Evolutionary conservation across 1,284 basidiomycete species (phyloP).

Genomic region (Boletus semigastroideus): DNA sequence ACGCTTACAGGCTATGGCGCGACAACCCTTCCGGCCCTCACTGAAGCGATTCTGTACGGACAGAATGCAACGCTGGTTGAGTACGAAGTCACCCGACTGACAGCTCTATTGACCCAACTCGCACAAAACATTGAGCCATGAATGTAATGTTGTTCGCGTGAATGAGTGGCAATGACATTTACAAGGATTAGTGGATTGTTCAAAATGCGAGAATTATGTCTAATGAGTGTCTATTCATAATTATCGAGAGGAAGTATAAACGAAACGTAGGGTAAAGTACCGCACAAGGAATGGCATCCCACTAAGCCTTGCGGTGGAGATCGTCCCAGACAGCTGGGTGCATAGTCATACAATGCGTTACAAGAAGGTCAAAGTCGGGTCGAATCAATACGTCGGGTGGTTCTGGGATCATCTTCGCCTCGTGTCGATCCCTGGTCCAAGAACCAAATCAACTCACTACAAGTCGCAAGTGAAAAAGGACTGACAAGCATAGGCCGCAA

Average conservation of each 20-base stretch:
- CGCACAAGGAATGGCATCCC: neutral
- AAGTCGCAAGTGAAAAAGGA: conserved; percentile 9
- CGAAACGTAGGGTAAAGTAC: conserved; percentile 12
- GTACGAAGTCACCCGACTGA: conserved; percentile 65
- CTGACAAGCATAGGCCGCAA: conserved; percentile 55
- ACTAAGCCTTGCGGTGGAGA: conserved; percentile 22
- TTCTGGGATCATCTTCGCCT: conserved; percentile 28
- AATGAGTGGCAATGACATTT: neutral
- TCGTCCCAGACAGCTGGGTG: conserved; percentile 32
- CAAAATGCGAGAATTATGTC: conserved; percentile 8
- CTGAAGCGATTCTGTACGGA: conserved; percentile 76
- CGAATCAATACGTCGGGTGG: conserved; percentile 33
- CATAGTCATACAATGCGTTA: conserved; percentile 31
- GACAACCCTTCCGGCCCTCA: conserved; percentile 81
- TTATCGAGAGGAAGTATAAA: conserved; percentile 18
- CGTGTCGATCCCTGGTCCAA: conserved; percentile 32
- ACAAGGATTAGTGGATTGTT: neutral
- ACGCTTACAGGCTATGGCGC: conserved; percentile 72
- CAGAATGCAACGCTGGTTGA: conserved; percentile 60
- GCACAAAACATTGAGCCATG: conserved; percentile 40
- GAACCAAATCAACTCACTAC: neutral
- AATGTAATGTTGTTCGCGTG: neutral
- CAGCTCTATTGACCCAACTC: conserved; percentile 53
- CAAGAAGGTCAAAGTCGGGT: conserved; percentile 32
- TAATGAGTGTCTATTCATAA: conserved; percentile 7